Percentiles rank a stretch among this genome's conserved stretches.
Evolutionary conservation across 495 filamentous ascomycete genomes (phyloP).

Genomic region (Aspergillus nanangensis): DNA sequence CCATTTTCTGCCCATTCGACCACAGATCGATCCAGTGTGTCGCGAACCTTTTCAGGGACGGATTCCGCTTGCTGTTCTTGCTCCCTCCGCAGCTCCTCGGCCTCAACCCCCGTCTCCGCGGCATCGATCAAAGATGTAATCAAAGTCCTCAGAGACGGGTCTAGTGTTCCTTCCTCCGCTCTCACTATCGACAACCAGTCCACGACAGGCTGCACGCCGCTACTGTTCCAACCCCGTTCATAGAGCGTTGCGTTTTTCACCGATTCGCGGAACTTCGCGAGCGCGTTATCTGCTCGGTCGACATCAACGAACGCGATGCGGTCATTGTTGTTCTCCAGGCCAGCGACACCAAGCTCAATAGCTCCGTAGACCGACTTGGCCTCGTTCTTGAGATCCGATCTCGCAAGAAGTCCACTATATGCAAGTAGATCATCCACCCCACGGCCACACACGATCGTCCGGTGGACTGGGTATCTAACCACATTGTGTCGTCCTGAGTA

Average conservation of each 20-base stretch:
- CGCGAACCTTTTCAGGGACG: slow-evolving; percentile 37
- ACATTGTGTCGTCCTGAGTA: slow-evolving; percentile 54
- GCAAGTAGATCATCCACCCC: slow-evolving; percentile 54
- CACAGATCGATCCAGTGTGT: slow-evolving; percentile 52
- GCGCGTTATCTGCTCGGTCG: slow-evolving; percentile 48
- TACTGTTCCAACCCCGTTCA: slow-evolving; percentile 68
- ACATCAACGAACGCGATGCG: slow-evolving; percentile 51
- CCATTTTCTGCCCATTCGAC: slow-evolving; percentile 70
- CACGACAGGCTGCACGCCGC: slow-evolving; percentile 58
- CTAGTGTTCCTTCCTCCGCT: slow-evolving; percentile 39
- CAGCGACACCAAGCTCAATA: slow-evolving; percentile 44
- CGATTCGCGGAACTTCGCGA: slow-evolving; percentile 62
- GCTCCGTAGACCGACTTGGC: slow-evolving; percentile 48
- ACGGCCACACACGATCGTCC: slow-evolving; percentile 67
- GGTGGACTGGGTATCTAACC: slow-evolving; percentile 81
- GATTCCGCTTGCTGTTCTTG: slow-evolving; percentile 26
- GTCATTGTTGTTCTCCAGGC: slow-evolving; percentile 22
- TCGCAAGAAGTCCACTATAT: slow-evolving; percentile 42
- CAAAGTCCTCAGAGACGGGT: slow-evolving; percentile 59
- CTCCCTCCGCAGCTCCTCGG: slow-evolving; percentile 41
- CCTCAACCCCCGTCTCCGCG: slow-evolving; percentile 48
- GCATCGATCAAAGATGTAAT: slow-evolving; percentile 62
- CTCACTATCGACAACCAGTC: slow-evolving; percentile 62
- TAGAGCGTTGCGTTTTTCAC: slow-evolving; percentile 64
- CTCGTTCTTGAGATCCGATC: slow-evolving; percentile 29